phyloP scores from a whole-genome alignment of 208 protist species.

The Angomonas deanei region DNA sequence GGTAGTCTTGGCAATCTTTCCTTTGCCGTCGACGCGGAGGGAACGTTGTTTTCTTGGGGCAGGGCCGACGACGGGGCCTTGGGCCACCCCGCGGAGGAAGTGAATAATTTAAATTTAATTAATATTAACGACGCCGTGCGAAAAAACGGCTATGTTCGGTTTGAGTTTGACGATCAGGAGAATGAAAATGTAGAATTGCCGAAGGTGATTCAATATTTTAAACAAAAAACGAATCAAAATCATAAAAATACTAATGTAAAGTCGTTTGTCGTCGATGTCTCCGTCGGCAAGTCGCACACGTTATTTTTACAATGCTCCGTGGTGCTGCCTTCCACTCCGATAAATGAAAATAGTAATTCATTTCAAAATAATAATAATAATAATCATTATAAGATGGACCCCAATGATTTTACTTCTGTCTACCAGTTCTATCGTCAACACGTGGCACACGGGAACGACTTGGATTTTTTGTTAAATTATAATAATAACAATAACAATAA shows the following conservation, averaged over 20 bases:
- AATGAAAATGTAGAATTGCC: constrained; percentile 3
- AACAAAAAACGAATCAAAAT: background rate
- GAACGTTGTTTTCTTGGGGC: background rate
- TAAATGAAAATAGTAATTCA: no score
- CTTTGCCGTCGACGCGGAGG: no score
- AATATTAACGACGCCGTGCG: background rate
- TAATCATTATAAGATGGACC: background rate
- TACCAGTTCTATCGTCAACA: background rate
- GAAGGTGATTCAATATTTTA: background rate
- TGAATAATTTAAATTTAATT: background rate
- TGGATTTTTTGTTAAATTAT: background rate
- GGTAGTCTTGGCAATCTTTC: no score
- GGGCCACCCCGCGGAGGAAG: background rate
- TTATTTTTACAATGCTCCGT: background rate
- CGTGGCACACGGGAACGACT: background rate
- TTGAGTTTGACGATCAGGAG: no score
- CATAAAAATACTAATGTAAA: background rate
- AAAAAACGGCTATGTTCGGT: no score
- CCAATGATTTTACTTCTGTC: background rate
- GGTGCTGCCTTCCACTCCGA: background rate
- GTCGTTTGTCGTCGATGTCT: background rate
- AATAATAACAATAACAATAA: background rate
- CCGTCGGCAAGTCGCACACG: background rate
- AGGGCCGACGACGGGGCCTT: background rate
- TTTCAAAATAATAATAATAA: constrained; percentile 1